These are phyloP conservation scores for Aspergillus conjunctus DNA, from an alignment of 495 filamentous ascomycete genomes.

Conservation along the genomic window DNA sequence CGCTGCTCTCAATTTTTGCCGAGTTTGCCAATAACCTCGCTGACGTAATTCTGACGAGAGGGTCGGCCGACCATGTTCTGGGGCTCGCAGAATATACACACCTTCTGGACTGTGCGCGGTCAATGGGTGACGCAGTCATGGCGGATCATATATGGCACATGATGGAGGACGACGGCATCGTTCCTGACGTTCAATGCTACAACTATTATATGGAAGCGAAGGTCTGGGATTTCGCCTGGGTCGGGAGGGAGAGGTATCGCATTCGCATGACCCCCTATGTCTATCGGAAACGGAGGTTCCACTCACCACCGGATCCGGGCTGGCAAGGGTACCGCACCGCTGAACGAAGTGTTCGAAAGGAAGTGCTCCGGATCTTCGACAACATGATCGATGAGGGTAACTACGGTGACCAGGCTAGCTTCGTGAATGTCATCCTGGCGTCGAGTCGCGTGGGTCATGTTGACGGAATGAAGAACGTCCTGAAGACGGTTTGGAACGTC, in stretches of 20 bases:
- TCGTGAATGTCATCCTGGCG: slow-evolving; percentile 57
- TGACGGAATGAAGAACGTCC: slow-evolving; percentile 45
- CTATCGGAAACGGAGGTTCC: slow-evolving; percentile 33
- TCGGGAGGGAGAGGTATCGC: slow-evolving; percentile 40
- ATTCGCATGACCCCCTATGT: slow-evolving; percentile 43
- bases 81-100: slow-evolving; percentile 55
- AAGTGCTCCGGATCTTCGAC: slow-evolving; percentile 44
- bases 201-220: slow-evolving; percentile 57
- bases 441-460: slow-evolving; percentile 58
- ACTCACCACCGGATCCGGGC: slow-evolving; percentile 19
- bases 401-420: slow-evolving; percentile 55
- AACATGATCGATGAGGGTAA: slow-evolving; percentile 54
- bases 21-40: slow-evolving; percentile 44
- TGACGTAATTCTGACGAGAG: slow-evolving; percentile 41
- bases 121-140: slow-evolving; percentile 45
- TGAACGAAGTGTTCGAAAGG: slow-evolving; percentile 34
- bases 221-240: slow-evolving; percentile 44
- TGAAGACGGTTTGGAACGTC: slow-evolving; percentile 60
- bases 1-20: slow-evolving; percentile 36
- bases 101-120: slow-evolving; percentile 56
- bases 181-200: slow-evolving; percentile 57
- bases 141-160: slow-evolving; percentile 56
- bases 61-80: slow-evolving; percentile 28
- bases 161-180: slow-evolving; percentile 41
- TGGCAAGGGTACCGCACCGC: slow-evolving; percentile 41